A percentile compares a stretch with the other conserved stretches of the same genome.
Conservation (phyloP, 2,329 filamentous ascomycete genomes). For the Colletotrichum tofieldiae region DNA sequence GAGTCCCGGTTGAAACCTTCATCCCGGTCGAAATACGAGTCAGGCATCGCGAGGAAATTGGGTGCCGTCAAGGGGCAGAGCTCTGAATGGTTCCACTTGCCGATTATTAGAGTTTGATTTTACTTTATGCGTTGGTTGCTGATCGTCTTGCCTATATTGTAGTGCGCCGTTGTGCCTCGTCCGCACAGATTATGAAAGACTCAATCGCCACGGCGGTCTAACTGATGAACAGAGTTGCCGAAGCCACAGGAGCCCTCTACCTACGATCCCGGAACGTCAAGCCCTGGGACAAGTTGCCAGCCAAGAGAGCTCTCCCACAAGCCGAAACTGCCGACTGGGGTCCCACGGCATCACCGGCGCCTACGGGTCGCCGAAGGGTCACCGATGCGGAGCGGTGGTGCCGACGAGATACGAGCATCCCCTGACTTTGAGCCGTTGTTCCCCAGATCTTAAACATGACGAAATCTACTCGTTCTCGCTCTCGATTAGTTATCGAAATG, state of each 20-base stretch:
- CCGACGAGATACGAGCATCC: conserved; percentile 35
- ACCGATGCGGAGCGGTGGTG: conserved; percentile 27
- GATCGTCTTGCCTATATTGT: conserved; percentile 33
- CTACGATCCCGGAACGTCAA: not conserved
- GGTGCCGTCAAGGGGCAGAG: conserved; percentile 24
- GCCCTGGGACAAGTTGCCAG: not conserved
- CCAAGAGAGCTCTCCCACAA: conserved; percentile 36
- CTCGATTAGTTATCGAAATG: not conserved
- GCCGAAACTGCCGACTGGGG: conserved; percentile 34
- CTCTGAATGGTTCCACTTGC: conserved; percentile 36
- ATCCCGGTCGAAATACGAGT: conserved; percentile 37
- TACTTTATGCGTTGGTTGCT: conserved; percentile 39
- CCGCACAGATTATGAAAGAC: conserved; percentile 3
- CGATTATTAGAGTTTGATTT: conserved; percentile 41
- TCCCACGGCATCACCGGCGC: conserved; percentile 25
- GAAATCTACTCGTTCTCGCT: conserved; percentile 12
- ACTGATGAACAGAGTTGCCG: not conserved
- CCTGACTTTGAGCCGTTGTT: conserved; percentile 29
- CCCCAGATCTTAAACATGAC: conserved; percentile 28
- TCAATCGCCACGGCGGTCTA: not conserved
- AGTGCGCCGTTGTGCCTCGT: conserved; percentile 26
- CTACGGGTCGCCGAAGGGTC: conserved; percentile 20
- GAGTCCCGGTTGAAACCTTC: conserved; percentile 38
- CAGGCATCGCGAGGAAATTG: conserved; percentile 36
- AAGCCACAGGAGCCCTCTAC: not conserved